Base-by-base conservation (phyloP, 495 filamentous ascomycete genomes). In the Aeminium ludgeri region DNA sequence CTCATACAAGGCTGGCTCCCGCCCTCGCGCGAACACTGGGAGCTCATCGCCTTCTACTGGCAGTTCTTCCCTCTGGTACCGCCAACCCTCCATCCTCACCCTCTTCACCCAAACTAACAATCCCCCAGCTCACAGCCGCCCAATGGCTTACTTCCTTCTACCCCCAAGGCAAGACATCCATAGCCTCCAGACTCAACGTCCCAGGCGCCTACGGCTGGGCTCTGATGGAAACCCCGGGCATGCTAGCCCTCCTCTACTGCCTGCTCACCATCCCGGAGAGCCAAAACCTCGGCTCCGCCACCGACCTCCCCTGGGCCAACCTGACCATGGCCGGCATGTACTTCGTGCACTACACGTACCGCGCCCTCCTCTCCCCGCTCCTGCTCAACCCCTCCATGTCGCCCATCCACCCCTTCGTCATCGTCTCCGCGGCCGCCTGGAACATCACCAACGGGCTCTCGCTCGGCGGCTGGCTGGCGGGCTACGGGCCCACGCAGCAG, bases 131-230 rank as follows among this genome's bases (percentile, higher is more conserved):
- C 45, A 59, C 62, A 8, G 46, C 53, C 0, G 15, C 54, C 12
- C 63, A 66, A 62, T 65, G 62, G 62, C 3, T 65, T 29, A 44
- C 53, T 2, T 46, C 51, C 36, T 66, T 46, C 43, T 66, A 66
- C 44, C 62, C 62, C 3, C 48, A 55, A 40, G 89, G 89, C 48
- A 96, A 96, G 60, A 89, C 84, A n/a, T 92, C 84, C 8, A 52
- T 63, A 37, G 61, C 67, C 8, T 83, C 74, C 30, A 63, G 61
- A 12, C 65, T 91, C 59, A 96, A 97, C 59, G 55, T 96, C 20
- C 83, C 85, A n/a, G 89, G 89, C 46, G 80, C 80, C 46, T 63
- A 81, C 20, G 84, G 70, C 39, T 97, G 89, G 89, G 69, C 74
- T 6, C 65, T 70, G 3, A 94, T 95, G 86, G 89, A 97, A 60